A percentile compares a stretch with the other conserved stretches of the same genome.
These are phyloP conservation scores for Dorcoceras hygrometricum DNA, from an alignment of 257 asterid genomes.

Conservation along the genomic window DNA sequence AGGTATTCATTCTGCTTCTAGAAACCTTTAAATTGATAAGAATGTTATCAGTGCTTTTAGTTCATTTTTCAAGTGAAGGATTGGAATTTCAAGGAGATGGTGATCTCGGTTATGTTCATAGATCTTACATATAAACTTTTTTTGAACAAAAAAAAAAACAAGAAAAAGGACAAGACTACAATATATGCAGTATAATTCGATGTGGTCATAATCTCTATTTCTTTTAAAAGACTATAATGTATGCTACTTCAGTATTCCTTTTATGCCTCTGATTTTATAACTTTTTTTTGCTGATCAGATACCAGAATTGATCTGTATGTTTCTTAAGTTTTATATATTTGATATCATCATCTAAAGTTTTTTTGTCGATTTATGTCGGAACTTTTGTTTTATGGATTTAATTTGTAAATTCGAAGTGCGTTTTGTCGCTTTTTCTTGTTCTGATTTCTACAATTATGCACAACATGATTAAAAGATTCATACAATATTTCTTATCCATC, in stretches of 20 bases:
- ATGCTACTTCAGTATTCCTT: background rate
- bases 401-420: no score
- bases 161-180: no score
- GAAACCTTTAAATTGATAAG: background rate
- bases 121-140: background rate
- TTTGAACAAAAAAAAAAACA: no score
- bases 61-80: no score
- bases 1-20: no score
- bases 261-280: background rate
- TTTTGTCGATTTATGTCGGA: background rate
- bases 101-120: background rate
- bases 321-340: background rate
- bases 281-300: background rate
- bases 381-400: background rate
- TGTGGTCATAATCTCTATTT: no score
- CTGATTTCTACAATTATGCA: background rate
- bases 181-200: background rate
- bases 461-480: background rate
- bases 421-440: background rate
- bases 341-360: background rate
- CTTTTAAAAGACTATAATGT: no score
- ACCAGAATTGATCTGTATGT: no score
- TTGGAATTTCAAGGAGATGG: background rate
- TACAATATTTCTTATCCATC: no score
- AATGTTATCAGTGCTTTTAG: background rate